Conservation (phyloP, 164 flowering plant species). For the Nelumbo lutea region DNA sequence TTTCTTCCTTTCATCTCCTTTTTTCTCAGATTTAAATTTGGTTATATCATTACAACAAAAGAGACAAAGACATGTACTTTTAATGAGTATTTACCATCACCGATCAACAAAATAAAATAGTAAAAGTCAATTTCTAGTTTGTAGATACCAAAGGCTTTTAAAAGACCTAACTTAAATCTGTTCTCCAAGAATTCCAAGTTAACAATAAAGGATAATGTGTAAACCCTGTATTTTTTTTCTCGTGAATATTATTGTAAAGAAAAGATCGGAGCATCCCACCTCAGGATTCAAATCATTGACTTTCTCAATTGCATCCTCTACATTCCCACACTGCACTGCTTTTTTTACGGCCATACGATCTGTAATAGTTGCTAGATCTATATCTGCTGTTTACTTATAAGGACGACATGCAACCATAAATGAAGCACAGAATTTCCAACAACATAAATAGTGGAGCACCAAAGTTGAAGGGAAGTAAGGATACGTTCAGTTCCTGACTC, state of each 20-base stretch:
- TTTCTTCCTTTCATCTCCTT: too few relatives aligned
- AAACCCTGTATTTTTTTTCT: not conserved
- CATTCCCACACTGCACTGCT: constrained; percentile 85
- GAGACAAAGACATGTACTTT: too few relatives aligned
- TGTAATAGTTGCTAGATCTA: constrained; percentile 81
- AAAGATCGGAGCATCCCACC: constrained; percentile 29
- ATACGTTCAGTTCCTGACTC: constrained; percentile 96
- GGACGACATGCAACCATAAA: constrained; percentile 19
- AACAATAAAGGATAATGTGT: too few relatives aligned
- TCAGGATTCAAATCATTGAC: constrained; percentile 60
- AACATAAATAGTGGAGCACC: not conserved
- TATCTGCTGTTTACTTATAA: constrained; percentile 63
- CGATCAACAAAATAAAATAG: too few relatives aligned
- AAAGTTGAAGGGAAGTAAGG: constrained; percentile 22
- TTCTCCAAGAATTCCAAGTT: not conserved
- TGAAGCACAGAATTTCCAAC: not conserved
- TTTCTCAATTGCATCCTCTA: constrained; percentile 95
- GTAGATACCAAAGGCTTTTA: not conserved
- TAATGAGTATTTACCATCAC: too few relatives aligned
- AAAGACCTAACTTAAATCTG: not conserved
- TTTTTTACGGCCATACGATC: constrained; percentile 94
- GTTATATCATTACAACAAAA: too few relatives aligned
- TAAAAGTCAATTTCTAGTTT: too few relatives aligned
- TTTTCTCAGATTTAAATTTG: too few relatives aligned
- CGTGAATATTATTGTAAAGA: not conserved